Base-by-base conservation (phyloP, 495 filamentous ascomycete species). In the Trichoderma asperelloides region DNA sequence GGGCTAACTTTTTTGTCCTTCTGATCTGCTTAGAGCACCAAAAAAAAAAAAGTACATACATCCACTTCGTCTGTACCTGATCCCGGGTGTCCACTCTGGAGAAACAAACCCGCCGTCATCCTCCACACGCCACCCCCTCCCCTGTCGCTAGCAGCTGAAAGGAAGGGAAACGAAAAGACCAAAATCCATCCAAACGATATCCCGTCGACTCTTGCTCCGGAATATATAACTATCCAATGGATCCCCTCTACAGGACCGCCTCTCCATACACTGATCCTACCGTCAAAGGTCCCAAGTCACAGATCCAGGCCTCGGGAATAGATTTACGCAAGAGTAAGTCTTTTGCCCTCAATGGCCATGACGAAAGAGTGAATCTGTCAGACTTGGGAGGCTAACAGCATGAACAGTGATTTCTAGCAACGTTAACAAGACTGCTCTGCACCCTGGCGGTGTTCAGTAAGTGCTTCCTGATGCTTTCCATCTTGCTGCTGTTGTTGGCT, bases 401-500 rank as follows among this genome's bases (percentile, higher is more conserved):
- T 37, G 21, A 51, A 84, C 88, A 92, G 89, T 93, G 83, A 80
- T 89, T 76, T 62, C 72, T 67, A 85, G 84, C 71, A 87, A 84
- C 72, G 92, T 96, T 70, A 96, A 96, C 83, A 91, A 91, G 80
- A 96, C 91, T 73, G 86, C 85, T 69, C 86, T 96, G 74, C 82
- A 97, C 85, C 94, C 94, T 68, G 82, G 88, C 77, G 94, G 94
- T 88, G 91, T 98, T 65, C 84, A 90, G 93, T 96, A 84, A 82
- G 91, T 86, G 68, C 55, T 55, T 51, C 64, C 73, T 68, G 68
- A 55, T 55, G 67, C 70, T 62, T 60, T 63, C 30, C 63, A 68
- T 69, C 67, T 62, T 49, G 62, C 27, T 68, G 68, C 63, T 71
- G 67, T 25, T 25, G 67, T 55, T 64, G n/a, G n/a, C n/a, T n/a